Conservation (phyloP, 2,329 filamentous ascomycete genomes). For the Colletotrichum truncatum region DNA sequence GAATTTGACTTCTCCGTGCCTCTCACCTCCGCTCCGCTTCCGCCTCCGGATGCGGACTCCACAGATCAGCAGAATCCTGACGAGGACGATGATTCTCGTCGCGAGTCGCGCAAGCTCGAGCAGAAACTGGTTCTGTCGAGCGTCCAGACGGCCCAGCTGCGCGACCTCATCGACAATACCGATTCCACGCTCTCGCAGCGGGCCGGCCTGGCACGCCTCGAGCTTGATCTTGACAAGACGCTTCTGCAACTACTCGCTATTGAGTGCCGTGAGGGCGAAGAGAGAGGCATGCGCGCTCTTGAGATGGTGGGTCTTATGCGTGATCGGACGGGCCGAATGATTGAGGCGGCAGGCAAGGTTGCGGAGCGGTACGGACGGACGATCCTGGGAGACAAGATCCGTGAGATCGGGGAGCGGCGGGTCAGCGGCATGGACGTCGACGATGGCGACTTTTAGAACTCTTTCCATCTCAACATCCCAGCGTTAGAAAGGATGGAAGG, state of each 20-base stretch:
- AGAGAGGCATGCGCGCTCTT: conserved; percentile 91
- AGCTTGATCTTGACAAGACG: conserved; percentile 89
- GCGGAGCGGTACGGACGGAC: conserved; percentile 84
- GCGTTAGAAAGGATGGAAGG: neutral
- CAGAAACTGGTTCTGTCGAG: conserved; percentile 82
- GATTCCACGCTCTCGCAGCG: conserved; percentile 72
- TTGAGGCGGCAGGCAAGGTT: conserved; percentile 90
- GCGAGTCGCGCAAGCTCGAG: conserved; percentile 73
- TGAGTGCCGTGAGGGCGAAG: conserved; percentile 93
- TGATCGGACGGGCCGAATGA: conserved; percentile 86
- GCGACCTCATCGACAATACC: conserved; percentile 77
- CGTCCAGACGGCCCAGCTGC: conserved; percentile 76
- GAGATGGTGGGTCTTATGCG: conserved; percentile 89
- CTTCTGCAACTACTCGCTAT: conserved; percentile 87
- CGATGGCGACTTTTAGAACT: conserved; percentile 23
- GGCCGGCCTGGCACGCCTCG: conserved; percentile 72
- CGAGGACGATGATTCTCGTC: conserved; percentile 39
- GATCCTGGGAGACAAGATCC: conserved; percentile 89
- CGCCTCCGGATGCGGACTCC: conserved; percentile 46
- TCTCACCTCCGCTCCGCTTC: conserved; percentile 62
- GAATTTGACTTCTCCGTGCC: conserved; percentile 95
- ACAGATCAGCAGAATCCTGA: conserved; percentile 40
- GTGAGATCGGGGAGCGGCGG: conserved; percentile 80
- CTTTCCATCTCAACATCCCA: neutral
- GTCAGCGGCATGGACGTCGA: conserved; percentile 69